A percentile compares a stretch with the other conserved stretches of the same genome.
Conservation (phyloP, 208 protist genomes). For the Trypanosomatidae sp. region DNA sequence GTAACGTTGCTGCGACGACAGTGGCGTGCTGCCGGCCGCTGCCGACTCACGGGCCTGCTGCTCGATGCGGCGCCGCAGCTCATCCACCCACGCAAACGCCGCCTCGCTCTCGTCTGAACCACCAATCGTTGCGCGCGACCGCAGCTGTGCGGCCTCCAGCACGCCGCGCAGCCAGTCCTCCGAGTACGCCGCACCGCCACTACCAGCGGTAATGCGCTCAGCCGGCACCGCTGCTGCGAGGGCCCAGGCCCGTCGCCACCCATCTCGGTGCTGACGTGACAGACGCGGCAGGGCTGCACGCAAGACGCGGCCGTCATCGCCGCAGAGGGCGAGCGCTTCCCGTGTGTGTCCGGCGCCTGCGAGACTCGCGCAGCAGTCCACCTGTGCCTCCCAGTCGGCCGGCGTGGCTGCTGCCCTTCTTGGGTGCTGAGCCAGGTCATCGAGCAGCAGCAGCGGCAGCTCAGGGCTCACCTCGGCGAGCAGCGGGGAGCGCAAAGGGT, state of each 20-base stretch:
- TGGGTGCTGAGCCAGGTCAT: conserved; percentile 27
- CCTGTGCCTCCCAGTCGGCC: conserved; percentile 17
- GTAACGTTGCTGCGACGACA: conserved; percentile 1
- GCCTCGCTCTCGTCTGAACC: not conserved
- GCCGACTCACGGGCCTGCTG: not conserved
- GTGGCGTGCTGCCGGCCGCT: not conserved
- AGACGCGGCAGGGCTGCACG: conserved; percentile 19
- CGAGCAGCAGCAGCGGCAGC: conserved; percentile 47
- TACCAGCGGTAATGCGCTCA: conserved; percentile 10
- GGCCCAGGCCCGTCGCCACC: conserved; percentile 31
- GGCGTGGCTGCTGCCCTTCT: not conserved
- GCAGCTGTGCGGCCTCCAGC: conserved; percentile 18
- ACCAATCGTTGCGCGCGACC: conserved; percentile 3
- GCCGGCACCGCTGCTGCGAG: conserved; percentile 29
- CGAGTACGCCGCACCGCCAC: conserved; percentile 27
- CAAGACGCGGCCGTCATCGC: conserved; percentile 22
- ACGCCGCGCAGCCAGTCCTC: too few species aligned
- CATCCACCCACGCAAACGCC: conserved; percentile 24
- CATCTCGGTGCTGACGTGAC: conserved; percentile 16
- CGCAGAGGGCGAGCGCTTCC: conserved; percentile 31
- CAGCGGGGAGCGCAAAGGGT: conserved; percentile 45
- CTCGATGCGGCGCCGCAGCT: conserved; percentile 7
- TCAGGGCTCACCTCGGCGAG: conserved; percentile 42
- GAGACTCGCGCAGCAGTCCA: conserved; percentile 42
- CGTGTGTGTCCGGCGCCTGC: conserved; percentile 27